Evolutionary conservation across 495 filamentous ascomycete species (phyloP), one percentile per base, ranked within the genome.

Genomic region (Poronia punctata): DNA sequence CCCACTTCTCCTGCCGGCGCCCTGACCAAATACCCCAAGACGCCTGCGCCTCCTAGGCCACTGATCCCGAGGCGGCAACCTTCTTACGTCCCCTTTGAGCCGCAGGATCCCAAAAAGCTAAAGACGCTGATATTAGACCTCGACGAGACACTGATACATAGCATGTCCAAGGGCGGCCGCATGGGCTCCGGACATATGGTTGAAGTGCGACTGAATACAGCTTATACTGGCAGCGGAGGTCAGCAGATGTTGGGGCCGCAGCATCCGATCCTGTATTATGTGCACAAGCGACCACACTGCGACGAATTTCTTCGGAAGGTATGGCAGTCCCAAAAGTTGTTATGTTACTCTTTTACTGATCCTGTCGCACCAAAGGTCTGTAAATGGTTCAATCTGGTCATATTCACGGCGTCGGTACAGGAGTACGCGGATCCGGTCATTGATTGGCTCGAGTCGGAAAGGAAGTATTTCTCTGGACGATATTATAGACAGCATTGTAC

Each of bases 131-230:
- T 98, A 49, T 72, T 98, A 19, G 92, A 98, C 58, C 76, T 98
- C 11, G 92, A 98, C 59, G 92, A 98, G 56, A 98, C 92, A 0
- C 67, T 98, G 37, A 97, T 98, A 53, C 92, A 98, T 67, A 95
- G 88, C 58, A 82, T 96, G 65, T 87, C 90, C 31, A 96, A 95
- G 60, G 92, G 92, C 19, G 89, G 90, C 24, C 78, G 88, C 27
- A 96, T 95, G 88, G 86, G 82, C 50, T 89, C 85, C 18, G 92
- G 92, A 16, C 93, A 98, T 63, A 97, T 97, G 92, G 90, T 98
- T 22, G 92, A 98, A 66, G 92, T 98, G 49, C 92, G 90, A 53
- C 74, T 97, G 34, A 78, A 82, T 51, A 75, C 75, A 14, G 72
- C 76, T 23, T 70, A 78, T 41, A 64, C 76, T 36, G 70, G 72